A percentile compares a stretch with the other conserved stretches of the same genome.
Evolutionary conservation across 2,329 filamentous ascomycete species (phyloP).

Genomic region (Colletotrichum theobromicola): DNA sequence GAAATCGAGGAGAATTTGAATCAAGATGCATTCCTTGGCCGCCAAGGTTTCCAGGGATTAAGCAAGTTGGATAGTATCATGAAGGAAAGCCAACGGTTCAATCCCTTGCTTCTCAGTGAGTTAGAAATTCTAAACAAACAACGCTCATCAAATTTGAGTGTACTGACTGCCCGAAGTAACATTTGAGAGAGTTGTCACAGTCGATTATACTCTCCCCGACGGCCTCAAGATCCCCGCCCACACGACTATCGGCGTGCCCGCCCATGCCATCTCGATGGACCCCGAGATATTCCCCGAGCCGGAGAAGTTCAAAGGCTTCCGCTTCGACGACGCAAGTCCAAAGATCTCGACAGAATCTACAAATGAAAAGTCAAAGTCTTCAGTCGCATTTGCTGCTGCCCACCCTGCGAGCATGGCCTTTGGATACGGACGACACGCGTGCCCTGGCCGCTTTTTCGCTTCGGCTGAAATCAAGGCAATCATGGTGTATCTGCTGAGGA

Average conservation of each 20-base stretch:
- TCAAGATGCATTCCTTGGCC: background rate
- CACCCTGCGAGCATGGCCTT: no score
- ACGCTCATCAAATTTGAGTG: background rate
- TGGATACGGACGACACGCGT: no score
- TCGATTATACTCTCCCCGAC: background rate
- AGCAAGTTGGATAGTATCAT: background rate
- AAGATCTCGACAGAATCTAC: background rate
- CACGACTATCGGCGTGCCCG: background rate
- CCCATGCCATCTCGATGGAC: background rate
- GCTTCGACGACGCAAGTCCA: background rate
- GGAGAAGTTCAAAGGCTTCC: background rate
- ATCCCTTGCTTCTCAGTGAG: background rate
- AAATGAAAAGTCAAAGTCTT: background rate
- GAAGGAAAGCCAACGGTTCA: background rate
- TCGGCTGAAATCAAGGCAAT: no score
- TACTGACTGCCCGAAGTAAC: background rate
- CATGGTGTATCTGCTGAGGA: no score
- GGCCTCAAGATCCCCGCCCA: background rate
- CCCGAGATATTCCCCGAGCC: background rate
- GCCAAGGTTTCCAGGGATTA: background rate
- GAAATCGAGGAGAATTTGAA: background rate
- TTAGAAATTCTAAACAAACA: background rate
- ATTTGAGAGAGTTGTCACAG: background rate
- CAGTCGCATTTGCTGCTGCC: no score
- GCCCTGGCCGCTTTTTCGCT: no score